Base-by-base conservation (phyloP, 1,284 basidiomycete genomes). In the Cerioporus squamosus region DNA sequence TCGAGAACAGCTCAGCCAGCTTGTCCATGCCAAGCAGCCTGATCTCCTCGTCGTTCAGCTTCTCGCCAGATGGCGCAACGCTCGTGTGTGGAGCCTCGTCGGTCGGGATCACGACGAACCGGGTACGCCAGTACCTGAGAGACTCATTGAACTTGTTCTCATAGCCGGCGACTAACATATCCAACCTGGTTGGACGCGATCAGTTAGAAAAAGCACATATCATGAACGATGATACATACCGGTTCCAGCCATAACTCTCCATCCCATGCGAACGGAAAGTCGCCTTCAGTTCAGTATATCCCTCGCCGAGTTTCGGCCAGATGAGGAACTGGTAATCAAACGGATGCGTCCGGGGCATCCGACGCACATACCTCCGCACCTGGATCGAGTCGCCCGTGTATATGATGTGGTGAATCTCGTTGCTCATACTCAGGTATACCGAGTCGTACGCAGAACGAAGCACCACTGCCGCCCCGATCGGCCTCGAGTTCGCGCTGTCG, bases 71-170 rank as follows among this genome's bases (percentile, higher is more conserved):
- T 0, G 85, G 82, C 0, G 85, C 87, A 18, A 81, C 77, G 51
- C 74, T 83, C 12, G 79, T 74, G 44, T 75, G 77, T 8, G 86
- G 91, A 36, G 83, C 81, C 56, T 88, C 89, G 10, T 86, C 81
- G 0, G 92, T 89, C 0, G 97, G 97, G 46, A 98, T 93, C 18
- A 99, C 86, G 23, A 98, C 84, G 70, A 98, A 97, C n/a, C 96
- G 84, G 0, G 95, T 97, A 6, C 96, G 85, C 94, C 96, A 98
- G 70, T 97, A 97, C 44, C 91, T 85, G 45, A 95, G 77, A 4
- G 90, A 90, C 56, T 94, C 87, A 66, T 88, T 89, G 70, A 94
- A 88, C 45, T 88, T 81, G 51, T 87, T 86, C 70, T 94, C 92
- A 63, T 95, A 94, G 2, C 94, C 94, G 4, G 92, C 92, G 9